These are phyloP conservation scores for Trichoderma sp. DNA, from an alignment of 2,329 filamentous ascomycete genomes.

Conservation along the genomic window DNA sequence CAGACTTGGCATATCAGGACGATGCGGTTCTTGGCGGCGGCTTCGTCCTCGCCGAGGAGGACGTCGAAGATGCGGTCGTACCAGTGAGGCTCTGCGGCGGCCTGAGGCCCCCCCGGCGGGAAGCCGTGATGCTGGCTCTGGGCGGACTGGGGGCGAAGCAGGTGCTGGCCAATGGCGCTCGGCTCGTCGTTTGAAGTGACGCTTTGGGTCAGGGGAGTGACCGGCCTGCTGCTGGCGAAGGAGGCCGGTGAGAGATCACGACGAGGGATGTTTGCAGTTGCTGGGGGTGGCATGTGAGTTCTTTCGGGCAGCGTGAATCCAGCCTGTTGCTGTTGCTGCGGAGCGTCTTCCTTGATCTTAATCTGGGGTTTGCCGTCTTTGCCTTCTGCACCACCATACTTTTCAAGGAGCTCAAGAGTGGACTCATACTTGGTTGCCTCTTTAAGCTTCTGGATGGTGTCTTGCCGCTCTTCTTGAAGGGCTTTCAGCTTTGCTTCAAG, in stretches of 20 bases:
- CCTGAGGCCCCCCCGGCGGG: background rate
- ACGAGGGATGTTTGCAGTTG: constrained; percentile 61
- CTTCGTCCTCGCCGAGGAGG: constrained; percentile 92
- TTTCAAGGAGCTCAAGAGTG: constrained; percentile 88
- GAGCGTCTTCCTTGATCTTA: constrained; percentile 37
- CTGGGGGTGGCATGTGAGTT: constrained; percentile 57
- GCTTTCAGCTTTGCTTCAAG: constrained; percentile 70
- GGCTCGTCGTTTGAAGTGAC: constrained; percentile 55
- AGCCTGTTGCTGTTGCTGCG: constrained; percentile 7
- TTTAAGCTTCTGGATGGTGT: constrained; percentile 92
- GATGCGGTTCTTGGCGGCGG: constrained; percentile 84
- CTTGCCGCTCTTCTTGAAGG: constrained; percentile 75
- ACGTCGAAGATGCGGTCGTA: constrained; percentile 94
- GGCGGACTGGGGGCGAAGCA: constrained; percentile 33
- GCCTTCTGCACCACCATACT: constrained; percentile 75
- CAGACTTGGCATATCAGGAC: constrained; percentile 82
- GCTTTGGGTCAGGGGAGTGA: constrained; percentile 25
- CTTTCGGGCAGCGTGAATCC: constrained; percentile 36
- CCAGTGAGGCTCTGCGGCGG: constrained; percentile 64
- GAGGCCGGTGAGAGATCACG: constrained; percentile 33
- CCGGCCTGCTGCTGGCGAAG: constrained; percentile 25
- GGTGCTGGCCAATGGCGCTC: constrained; percentile 53
- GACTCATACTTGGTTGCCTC: constrained; percentile 94
- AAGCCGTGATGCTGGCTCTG: constrained; percentile 22
- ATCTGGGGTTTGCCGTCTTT: constrained; percentile 43